Base-by-base conservation (phyloP, 2,329 filamentous ascomycete genomes). In the Xylariaceae sp. region DNA sequence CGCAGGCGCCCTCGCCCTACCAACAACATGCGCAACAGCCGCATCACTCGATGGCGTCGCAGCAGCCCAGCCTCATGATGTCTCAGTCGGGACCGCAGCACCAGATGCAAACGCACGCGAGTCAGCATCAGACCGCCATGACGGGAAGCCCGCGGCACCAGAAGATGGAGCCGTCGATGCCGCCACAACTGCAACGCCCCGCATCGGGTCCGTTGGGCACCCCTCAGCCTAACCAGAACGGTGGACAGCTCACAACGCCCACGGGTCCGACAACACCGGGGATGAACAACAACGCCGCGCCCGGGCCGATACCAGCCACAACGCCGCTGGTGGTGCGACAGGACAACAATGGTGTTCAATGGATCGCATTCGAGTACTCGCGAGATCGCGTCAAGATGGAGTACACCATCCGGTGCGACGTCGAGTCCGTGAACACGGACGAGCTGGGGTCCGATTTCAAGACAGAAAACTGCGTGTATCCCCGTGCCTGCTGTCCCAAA, bases 291-390 rank as follows among this genome's bases (percentile, higher is more conserved):
- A 94, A 89, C 52, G 88, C 90, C 22, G 92, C 92, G 1, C 92
- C 92, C 5, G 92, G 92, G 3, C 92, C 92, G 0, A 98, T 98
- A 50, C 92, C 92, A 10, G 92, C 92, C 1, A 98, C 92, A 3
- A 96, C 92, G 0, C 92, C 92, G 0, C 68, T 95, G 7, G 89
- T 96, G 7, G 90, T 96, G 16, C 72, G 89, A 46, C 90, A 96
- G 60, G 92, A 96, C 51, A 83, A 86, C 53, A 96, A 94, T 47
- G 92, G 92, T 7, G 90, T 96, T 5, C 92, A 96, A 60, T 96
- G 92, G 92, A 96, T 96, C 52, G 88, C 88, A 1, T 98, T 96
- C 43, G 92, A 98, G 59, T 98, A 98, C 58, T 96, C 90, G 9
- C 79, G 90, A 40, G 90, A 98, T 56, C 75, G 90, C 29, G 89